Evolutionary conservation across 78 protist genomes (phyloP), one percentile per base, ranked within the genome.

Genomic region (Dictyostelium intermedium): DNA sequence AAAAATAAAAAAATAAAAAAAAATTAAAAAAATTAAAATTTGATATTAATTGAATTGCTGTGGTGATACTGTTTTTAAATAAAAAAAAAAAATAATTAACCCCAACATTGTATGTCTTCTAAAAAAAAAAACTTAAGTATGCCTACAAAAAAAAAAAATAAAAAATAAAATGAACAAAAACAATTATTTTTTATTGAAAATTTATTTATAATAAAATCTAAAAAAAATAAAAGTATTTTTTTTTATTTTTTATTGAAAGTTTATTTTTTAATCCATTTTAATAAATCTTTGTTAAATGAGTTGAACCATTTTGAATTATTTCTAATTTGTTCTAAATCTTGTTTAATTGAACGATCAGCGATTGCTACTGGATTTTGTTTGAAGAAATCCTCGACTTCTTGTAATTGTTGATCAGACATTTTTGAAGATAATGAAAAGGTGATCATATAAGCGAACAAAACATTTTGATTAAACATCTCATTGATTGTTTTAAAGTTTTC

Each of bases 271-370:
- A 76, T 56, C 82, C 82, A 34, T 35, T 76, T 37, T 76, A n/a
- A 34, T 39, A 76, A 76, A 23, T 39, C 56, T 37, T 20, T 11
- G 41, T 23, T 76, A 76, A 37, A 76, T 76, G 61, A 80, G 50
- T 85, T 72, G 8, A 73, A 76, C 85, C 84, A 87, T 30, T 70
- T 41, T n/a, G 60, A 56, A 47, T 78, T 87, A 30, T 35, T 45
- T 35, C 41, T 30, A 47, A 92, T 83, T 47, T 30, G 16, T 73
- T 92, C 96, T n/a, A 76, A 7, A 56, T 73, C 34, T 82, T 73
- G 91, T 72, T 50, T 45, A 82, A 92, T 84, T 60, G 85, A 47
- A 45, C 96, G 20, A 41, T 83, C 84, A 13, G 85, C 82, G 4
- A 20, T 37, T 14, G 96, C 78, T 0, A 92, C 83, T n/a, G 91